phyloP scores from a whole-genome alignment of 2,329 filamentous ascomycete species.

The Nemania sp. region DNA sequence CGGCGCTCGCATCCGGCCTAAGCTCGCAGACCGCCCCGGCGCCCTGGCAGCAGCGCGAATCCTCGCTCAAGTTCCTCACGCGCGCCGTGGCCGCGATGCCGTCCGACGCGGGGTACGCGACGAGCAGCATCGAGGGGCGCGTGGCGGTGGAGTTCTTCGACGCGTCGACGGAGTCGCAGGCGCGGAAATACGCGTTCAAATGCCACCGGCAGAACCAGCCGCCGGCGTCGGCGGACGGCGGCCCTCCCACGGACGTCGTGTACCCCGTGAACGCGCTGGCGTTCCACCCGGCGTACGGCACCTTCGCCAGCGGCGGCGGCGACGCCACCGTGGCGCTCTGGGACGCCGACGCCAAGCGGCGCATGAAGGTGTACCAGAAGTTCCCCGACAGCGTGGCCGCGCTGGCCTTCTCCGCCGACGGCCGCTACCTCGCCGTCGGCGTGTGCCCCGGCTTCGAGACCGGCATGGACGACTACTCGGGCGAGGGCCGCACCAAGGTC shows the following conservation, averaged over 20 bases:
- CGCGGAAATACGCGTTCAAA: slow-evolving; percentile 97
- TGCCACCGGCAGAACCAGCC: slow-evolving; percentile 81
- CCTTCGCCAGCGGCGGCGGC: slow-evolving; percentile 86
- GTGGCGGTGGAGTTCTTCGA: slow-evolving; percentile 99
- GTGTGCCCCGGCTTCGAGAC: slow-evolving; percentile 88
- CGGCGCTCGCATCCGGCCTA: slow-evolving; percentile 62
- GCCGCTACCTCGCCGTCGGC: slow-evolving; percentile 76
- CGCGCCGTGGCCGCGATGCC: slow-evolving; percentile 95
- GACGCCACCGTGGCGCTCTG: slow-evolving; percentile 91
- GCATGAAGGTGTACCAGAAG: slow-evolving; percentile 87
- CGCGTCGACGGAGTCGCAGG: slow-evolving; percentile 81
- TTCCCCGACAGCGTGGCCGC: slow-evolving; percentile 78
- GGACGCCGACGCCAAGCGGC: slow-evolving; percentile 88
- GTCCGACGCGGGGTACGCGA: slow-evolving; percentile 91
- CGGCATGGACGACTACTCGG: slow-evolving; percentile 76
- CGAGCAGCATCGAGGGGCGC: slow-evolving; percentile 88
- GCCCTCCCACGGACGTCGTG: slow-evolving; percentile 73
- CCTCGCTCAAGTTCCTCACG: slow-evolving; percentile 94
- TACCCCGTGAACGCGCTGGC: slow-evolving; percentile 89
- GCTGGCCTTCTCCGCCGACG: slow-evolving; percentile 75
- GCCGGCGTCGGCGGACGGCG: slow-evolving; percentile 58
- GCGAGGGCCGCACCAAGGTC: slow-evolving; percentile 74
- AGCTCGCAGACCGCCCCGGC: slow-evolving; percentile 50
- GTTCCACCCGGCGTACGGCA: slow-evolving; percentile 82
- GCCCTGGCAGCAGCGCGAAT: slow-evolving; percentile 93